Base-by-base conservation (phyloP, 1,284 basidiomycete genomes). In the Leccinum colubrinum region DNA sequence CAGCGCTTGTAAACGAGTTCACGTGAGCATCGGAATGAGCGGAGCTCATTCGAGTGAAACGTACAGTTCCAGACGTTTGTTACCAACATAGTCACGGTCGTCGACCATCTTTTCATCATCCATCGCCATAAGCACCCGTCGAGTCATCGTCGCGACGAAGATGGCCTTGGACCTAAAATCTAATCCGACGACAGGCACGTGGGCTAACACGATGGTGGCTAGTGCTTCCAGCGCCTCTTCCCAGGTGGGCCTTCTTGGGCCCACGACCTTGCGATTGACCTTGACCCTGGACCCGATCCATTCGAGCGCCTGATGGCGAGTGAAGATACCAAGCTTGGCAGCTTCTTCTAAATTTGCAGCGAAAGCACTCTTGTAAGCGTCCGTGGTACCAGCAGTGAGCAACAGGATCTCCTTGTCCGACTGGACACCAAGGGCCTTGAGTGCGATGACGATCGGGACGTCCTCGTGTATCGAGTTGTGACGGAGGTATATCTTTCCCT, bases 401-500 rank as follows among this genome's bases (percentile, higher is more conserved):
- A 98, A 86, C 15, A 99, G 86, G 52, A 99, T 98, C 76, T 99
- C 97, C 75, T 97, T 97, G 80, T 99, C 97, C 0, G 97, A 95
- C 68, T 97, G 94, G 66, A 98, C 89, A 7, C 97, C 95, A 65
- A 99, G 86, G 12, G 96, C 96, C 77, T 98, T 99, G 70, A 99
- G 88, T 7, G 95, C 96, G 70, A 99, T 88, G 48, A 88, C 97
- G 62, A 99, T 95, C 0, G 97, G 97, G 51, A 99, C 94, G 71
- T 97, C 94, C 77, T 99, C 97, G 71, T 95, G 93, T 65, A 98
- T 91, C 64, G 95, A 98, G 77, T 99, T 99, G 80, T 99, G 97
- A n/a, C 94, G 91, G 57, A 99, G 88, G 76, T 95, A 98, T 61
- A 99, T 92, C 73, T 91, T 92, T 60, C 90, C 88, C 76, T 95